Base-by-base conservation (phyloP, 345 rosid genomes). In the Bretschneidera sinensis region DNA sequence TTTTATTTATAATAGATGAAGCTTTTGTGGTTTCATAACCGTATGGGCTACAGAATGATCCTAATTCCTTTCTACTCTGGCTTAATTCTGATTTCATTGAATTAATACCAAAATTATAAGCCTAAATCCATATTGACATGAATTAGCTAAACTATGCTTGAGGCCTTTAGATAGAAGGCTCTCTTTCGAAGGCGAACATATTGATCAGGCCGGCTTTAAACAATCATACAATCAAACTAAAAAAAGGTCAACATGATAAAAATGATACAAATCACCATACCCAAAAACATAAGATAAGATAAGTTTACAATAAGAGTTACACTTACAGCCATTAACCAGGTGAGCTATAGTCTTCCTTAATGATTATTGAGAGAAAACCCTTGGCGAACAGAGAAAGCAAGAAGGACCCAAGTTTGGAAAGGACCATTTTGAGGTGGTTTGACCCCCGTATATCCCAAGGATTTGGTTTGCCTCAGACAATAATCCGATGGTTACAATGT, bases 311-410 rank as follows among this genome's bases (percentile, higher is more conserved):
- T 1, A 20, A 52, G 22, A 21, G 28, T 20, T 21, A 9, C 5
- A 61, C 69, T 73, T 73, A 73, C 77, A 49, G 77, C 69, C 69
- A 73, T 73, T 50, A 53, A 24, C 21, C 54, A 63, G 20, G 48
- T 43, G n/a, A 48, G 55, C 28, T 47, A 22, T n/a, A 13, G 24
- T 52, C 8, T 21, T 52, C 21, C 19, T 4, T 9, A 11, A 25
- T 51, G 47, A 28, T 39, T 34, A 21, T n/a, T 17, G 54, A 28
- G 55, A 50, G 62, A 45, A 54, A 56, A 49, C 31, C 52, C 19
- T 31, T 17, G 15, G 45, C 3, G 8, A n/a, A 28, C 33, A 28
- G 33, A 28, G 33, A 28, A 28, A 8, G 8, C n/a, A n/a, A n/a
- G 35, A 21, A 55, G 19, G 34, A 49, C 21, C 28, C 15, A 33